These are phyloP conservation scores for Metarhizium humberi DNA, from an alignment of 2,329 filamentous ascomycete genomes.

Conservation along the genomic window DNA sequence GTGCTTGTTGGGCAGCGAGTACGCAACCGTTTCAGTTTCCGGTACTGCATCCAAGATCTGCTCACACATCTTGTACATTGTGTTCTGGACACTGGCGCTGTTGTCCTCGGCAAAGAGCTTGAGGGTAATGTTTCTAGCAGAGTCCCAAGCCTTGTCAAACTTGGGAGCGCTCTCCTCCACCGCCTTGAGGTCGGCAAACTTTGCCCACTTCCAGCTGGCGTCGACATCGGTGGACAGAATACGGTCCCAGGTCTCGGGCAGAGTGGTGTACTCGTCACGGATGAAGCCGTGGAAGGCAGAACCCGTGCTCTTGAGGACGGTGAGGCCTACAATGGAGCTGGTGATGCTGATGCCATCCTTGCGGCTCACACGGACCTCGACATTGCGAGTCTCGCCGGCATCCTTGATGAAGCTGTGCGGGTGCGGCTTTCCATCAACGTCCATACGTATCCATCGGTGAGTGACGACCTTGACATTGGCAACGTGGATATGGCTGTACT, in stretches of 20 bases:
- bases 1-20: constrained; percentile 92
- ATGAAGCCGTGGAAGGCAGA: constrained; percentile 94
- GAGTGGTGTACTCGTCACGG: constrained; percentile 84
- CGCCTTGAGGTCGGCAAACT: constrained; percentile 55
- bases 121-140: constrained; percentile 77
- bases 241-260: constrained; percentile 86
- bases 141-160: constrained; percentile 73
- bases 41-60: constrained; percentile 71
- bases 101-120: constrained; percentile 84
- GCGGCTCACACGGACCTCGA: constrained; percentile 62
- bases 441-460: constrained; percentile 88
- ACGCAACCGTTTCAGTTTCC: constrained; percentile 63
- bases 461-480: constrained; percentile 75
- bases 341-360: constrained; percentile 63
- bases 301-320: constrained; percentile 92
- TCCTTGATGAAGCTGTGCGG: constrained; percentile 93
- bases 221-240: constrained; percentile 93
- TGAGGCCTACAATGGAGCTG: constrained; percentile 70
- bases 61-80: constrained; percentile 98
- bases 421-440: constrained; percentile 78
- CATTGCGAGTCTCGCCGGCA: constrained; percentile 76
- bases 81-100: constrained; percentile 88
- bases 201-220: constrained; percentile 75
- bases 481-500: constrained; percentile 77
- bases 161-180: constrained; percentile 53